Base-by-base conservation (phyloP, 2,329 filamentous ascomycete genomes). In the Septoria linicola region DNA sequence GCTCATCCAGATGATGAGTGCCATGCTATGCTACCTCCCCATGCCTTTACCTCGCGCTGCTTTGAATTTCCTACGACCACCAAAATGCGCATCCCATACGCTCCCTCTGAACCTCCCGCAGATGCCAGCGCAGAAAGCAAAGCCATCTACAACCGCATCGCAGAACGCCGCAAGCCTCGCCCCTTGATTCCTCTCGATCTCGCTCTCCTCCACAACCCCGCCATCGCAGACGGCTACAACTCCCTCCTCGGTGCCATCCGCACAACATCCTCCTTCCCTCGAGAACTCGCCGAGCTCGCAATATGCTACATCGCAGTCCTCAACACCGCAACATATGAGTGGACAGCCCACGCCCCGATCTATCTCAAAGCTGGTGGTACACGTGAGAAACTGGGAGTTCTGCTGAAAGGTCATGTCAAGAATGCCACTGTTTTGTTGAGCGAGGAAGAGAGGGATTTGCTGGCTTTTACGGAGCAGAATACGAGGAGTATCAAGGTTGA, bases 181-280 rank as follows among this genome's bases (percentile, higher is more conserved):
- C 84, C 85, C 4, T 79, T 92, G 16, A 86, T 88, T 53, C 72
- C 84, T 0, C 80, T 92, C n/a, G 88, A 92, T 67, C 80, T 89
- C 2, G 77, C 88, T 1, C 80, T 92, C 1, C 78, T 92, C 10
- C 88, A 92, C 73, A 80, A 84, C 16, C 85, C 87, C 1, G 73
- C 83, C 14, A 80, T 92, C 1, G 87, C 88, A 13, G 84, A 89
- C 70, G 88, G 88, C 45, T 88, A 84, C 83, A 88, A 87, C 73
- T 72, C 74, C 10, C 84, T 88, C 67, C 76, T 88, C 8, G 84
- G 83, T 53, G 67, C 68, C 41, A 70, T 72, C 31, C 65, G 70
- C 35, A 63, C 64, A 30, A 61, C 67, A 47, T 66, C 66, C 3
- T 63, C 62, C 17, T 62, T 70, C 20, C 56, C 61, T 7, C 58